Conservation (phyloP, 371 early-diverging fungal species). For the Rhizopus microsporus region DNA sequence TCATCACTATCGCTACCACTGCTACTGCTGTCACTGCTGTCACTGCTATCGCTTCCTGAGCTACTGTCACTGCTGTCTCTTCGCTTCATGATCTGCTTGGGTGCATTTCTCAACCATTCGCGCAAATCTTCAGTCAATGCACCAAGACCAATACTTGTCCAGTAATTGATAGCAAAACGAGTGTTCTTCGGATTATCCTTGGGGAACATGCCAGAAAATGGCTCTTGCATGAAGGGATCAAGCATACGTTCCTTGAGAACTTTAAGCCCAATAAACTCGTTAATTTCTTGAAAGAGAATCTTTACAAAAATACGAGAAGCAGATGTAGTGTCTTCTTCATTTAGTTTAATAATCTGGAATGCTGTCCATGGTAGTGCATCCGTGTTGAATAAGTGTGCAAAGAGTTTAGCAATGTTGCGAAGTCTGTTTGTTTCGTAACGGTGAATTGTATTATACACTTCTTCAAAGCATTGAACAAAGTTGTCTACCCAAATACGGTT, state of each 20-base stretch:
- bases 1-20: conserved; percentile 14
- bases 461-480: conserved; percentile 78
- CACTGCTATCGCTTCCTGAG: conserved; percentile 22
- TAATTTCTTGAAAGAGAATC: conserved; percentile 90
- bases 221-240: conserved; percentile 63
- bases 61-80: conserved; percentile 21
- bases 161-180: conserved; percentile 97
- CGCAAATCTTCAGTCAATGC: conserved; percentile 92
- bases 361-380: conserved; percentile 90
- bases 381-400: conserved; percentile 86
- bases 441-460: conserved; percentile 89
- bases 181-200: conserved; percentile 85
- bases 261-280: conserved; percentile 82
- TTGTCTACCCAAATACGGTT: conserved; percentile 77
- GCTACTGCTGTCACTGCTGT: conserved; percentile 15
- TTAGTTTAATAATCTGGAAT: conserved; percentile 76
- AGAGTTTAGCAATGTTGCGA: conserved; percentile 91
- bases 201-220: conserved; percentile 88
- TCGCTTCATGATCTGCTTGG: conserved; percentile 55
- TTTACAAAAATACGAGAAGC: conserved; percentile 97
- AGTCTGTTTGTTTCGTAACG: conserved; percentile 93
- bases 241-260: conserved; percentile 76
- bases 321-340: conserved; percentile 92
- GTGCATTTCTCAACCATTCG: conserved; percentile 74
- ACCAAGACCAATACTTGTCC: conserved; percentile 93